Base-by-base conservation (phyloP, 2,329 filamentous ascomycete species). In the Sporothrix dimorphospora region DNA sequence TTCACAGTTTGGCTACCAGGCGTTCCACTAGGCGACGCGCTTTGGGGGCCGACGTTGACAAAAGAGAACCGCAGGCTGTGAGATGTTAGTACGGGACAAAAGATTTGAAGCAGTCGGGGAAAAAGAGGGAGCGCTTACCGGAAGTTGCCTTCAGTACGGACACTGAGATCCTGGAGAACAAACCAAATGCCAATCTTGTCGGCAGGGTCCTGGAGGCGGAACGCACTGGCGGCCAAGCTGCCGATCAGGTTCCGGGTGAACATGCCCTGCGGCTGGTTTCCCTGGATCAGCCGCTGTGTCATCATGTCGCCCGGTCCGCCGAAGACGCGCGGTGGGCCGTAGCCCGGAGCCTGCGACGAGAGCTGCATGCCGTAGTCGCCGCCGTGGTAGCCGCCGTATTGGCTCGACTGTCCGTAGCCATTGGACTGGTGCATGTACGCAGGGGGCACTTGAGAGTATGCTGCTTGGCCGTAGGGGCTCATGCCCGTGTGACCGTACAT, bases 161-260 rank as follows among this genome's bases (percentile, higher is more conserved):
- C 95, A 77, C 94, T 97, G 57, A 99, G 85, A 82, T 99, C 96
- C 80, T 98, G 95, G 70, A 98, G 85, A 61, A 99, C 92, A 78
- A 99, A 99, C 95, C 95, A 99, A 75, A 97, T 94, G 1, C 95
- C 95, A 68, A 93, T 89, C 79, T 93, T 92, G 75, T 93, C 91
- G 19, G 92, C 85, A 0, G 90, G 88, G 76, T 98, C 94, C 2
- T 89, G 90, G 70, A 98, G 86, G 42, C 91, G 89, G 79, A 94
- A 95, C 1, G 95, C 95, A 78, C 94, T 97, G 42, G 94, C 94
- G 6, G 93, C 91, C 69, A 97, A 85, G 80, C 93, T 97, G 1
- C 96, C 96, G 75, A 99, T 98, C 11, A 99, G 87, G 78, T 98
- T 99, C 69, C 95, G 86, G 0, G 94, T 98, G 79, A 95, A 97